Evolutionary conservation across 768 basidiomycete genomes (phyloP).

Genomic region (Melanogaster broomeanus): DNA sequence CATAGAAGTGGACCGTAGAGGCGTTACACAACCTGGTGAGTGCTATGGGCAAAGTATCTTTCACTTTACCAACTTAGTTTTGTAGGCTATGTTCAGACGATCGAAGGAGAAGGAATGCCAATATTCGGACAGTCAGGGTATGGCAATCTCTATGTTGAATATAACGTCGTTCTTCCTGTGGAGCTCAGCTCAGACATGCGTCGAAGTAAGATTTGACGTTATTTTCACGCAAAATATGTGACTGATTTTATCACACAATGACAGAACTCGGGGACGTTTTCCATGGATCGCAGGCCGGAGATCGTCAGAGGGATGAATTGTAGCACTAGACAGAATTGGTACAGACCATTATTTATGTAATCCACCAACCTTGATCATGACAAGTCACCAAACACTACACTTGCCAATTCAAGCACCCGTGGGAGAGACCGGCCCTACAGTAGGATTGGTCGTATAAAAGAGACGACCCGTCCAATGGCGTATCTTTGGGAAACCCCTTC

Average conservation of each 20-base stretch:
- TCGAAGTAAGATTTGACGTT: slow-evolving; percentile 60
- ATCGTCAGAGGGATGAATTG: slow-evolving; percentile 40
- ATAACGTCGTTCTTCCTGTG: slow-evolving; percentile 85
- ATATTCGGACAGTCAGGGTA: slow-evolving; percentile 54
- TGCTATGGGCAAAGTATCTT: neutral
- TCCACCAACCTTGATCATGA: too few species aligned
- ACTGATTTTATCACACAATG: slow-evolving; percentile 12
- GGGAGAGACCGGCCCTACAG: slow-evolving; percentile 34
- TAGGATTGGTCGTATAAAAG: slow-evolving; percentile 13
- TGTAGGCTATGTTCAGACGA: slow-evolving; percentile 81
- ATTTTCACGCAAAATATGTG: neutral
- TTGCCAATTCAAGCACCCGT: too few species aligned
- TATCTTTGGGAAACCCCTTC: slow-evolving; percentile 36
- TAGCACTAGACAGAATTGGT: slow-evolving; percentile 22
- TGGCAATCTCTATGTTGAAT: slow-evolving; percentile 92
- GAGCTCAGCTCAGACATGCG: slow-evolving; percentile 67
- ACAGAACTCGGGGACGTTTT: slow-evolving; percentile 60
- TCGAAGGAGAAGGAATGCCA: slow-evolving; percentile 92
- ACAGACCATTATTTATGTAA: neutral
- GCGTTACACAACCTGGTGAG: slow-evolving; percentile 90
- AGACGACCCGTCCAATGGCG: neutral
- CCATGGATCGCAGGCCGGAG: slow-evolving; percentile 38
- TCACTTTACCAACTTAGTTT: neutral
- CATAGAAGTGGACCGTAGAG: slow-evolving; percentile 66
- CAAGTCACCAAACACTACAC: too few species aligned